These are phyloP conservation scores for Endotrypanum monterogeii DNA, from an alignment of 208 protist genomes.

Conservation along the genomic window DNA sequence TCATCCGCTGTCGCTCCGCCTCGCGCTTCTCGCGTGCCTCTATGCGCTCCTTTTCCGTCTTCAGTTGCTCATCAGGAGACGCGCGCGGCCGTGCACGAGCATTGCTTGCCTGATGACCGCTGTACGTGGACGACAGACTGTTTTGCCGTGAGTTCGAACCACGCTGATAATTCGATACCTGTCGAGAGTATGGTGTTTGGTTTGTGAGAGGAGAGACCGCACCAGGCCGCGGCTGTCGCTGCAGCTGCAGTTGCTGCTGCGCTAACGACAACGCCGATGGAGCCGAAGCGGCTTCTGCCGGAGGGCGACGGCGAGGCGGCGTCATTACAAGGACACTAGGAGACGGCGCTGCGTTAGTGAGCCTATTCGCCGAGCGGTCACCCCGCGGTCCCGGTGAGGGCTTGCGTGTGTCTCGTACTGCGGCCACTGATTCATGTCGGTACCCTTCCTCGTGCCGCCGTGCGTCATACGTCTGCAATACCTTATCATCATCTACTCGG, in stretches of 20 bases:
- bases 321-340: slow-evolving; percentile 19
- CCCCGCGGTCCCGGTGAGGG: slow-evolving; percentile 20
- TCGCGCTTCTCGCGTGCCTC: slow-evolving; percentile 64
- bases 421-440: slow-evolving; percentile 2
- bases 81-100: slow-evolving; percentile 30
- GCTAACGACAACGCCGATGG: background rate
- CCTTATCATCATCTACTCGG: slow-evolving; percentile 58
- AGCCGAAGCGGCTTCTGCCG: background rate
- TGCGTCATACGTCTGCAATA: slow-evolving; percentile 53
- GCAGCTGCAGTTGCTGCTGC: slow-evolving; percentile 10
- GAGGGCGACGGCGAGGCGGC: slow-evolving; percentile 8
- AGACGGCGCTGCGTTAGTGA: slow-evolving; percentile 1
- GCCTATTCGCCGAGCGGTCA: slow-evolving; percentile 11
- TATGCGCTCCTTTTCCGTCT: slow-evolving; percentile 43
- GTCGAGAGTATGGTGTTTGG: slow-evolving; percentile 14
- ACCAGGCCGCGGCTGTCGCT: slow-evolving; percentile 1
- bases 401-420: background rate
- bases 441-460: slow-evolving; percentile 24
- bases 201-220: slow-evolving; percentile 17
- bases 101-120: slow-evolving; percentile 47
- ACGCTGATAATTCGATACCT: slow-evolving; percentile 15
- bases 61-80: slow-evolving; percentile 34
- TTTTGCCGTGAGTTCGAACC: background rate
- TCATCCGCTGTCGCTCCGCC: slow-evolving; percentile 68
- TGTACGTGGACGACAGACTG: slow-evolving; percentile 27